Conservation (phyloP, 2,329 filamentous ascomycete genomes). For the Microdochium nivale region DNA sequence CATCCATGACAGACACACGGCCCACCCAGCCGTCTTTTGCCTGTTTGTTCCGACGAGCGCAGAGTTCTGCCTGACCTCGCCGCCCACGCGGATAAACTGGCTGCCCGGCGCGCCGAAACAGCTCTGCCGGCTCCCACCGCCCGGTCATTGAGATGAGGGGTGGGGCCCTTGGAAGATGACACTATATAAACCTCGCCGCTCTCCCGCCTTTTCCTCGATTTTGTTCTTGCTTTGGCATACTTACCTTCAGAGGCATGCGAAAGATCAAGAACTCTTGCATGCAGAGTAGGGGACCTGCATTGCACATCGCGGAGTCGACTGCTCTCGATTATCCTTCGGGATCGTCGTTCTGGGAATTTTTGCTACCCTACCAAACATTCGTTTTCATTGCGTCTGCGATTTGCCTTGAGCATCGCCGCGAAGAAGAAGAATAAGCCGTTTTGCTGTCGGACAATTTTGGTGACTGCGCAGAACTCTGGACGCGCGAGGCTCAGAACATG, state of each 20-base stretch:
- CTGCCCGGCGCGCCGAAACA: too few species aligned
- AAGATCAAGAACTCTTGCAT: conserved; percentile 33
- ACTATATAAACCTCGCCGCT: conserved; percentile 11
- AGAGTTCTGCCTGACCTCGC: background rate
- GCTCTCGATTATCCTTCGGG: conserved; percentile 42
- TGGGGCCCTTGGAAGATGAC: background rate
- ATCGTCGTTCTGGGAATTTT: conserved; percentile 43
- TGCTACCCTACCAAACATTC: conserved; percentile 21
- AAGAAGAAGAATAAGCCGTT: too few species aligned
- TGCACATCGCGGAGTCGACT: conserved; percentile 42
- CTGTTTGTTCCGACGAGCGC: too few species aligned
- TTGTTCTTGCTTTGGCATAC: conserved; percentile 35
- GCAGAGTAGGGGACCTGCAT: conserved; percentile 40
- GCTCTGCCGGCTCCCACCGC: background rate
- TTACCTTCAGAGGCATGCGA: conserved; percentile 37
- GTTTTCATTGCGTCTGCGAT: conserved; percentile 33
- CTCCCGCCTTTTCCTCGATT: conserved; percentile 5
- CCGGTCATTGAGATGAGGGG: background rate
- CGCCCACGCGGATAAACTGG: background rate
- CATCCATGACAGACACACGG: too few species aligned
- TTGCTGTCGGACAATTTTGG: too few species aligned
- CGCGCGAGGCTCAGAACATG: too few species aligned
- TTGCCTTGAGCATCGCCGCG: conserved; percentile 28
- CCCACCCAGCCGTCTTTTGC: too few species aligned
- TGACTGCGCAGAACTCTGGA: too few species aligned